Percentiles rank a stretch among this genome's conserved stretches.
These are phyloP conservation scores for Umbelopsis sp. DNA, from an alignment of 371 early-diverging fungal genomes.

Conservation along the genomic window DNA sequence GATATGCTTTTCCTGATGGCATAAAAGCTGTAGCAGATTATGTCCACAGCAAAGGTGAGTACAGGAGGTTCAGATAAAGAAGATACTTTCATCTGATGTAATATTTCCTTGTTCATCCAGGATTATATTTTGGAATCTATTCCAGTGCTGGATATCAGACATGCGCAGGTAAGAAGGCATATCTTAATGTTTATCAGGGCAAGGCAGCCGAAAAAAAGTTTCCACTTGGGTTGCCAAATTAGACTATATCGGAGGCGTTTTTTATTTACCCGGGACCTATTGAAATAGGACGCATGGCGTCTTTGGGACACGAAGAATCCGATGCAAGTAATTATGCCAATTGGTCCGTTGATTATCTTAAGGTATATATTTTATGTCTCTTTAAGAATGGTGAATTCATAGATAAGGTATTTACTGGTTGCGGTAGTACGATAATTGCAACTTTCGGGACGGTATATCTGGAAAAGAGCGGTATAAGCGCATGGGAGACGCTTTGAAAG, in stretches of 20 bases:
- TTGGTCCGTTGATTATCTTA: slow-evolving; percentile 31
- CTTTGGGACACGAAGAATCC: slow-evolving; percentile 23
- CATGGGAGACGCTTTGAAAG: slow-evolving; percentile 46
- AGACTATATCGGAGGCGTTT: slow-evolving; percentile 5
- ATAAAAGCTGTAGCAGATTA: slow-evolving; percentile 41
- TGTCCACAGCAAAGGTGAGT: slow-evolving; percentile 32
- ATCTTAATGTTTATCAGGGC: background rate
- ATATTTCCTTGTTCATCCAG: slow-evolving; percentile 20
- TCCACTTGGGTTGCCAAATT: background rate
- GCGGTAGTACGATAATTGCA: slow-evolving; percentile 30
- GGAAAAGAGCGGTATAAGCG: slow-evolving; percentile 19
- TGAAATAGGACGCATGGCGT: slow-evolving; percentile 24
- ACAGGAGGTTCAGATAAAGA: too few species aligned
- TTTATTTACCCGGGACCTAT: slow-evolving; percentile 4
- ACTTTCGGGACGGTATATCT: slow-evolving; percentile 25
- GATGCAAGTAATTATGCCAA: slow-evolving; percentile 30
- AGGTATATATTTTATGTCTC: slow-evolving; percentile 14
- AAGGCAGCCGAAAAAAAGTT: too few species aligned
- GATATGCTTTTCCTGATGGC: slow-evolving; percentile 39
- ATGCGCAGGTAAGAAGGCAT: slow-evolving; percentile 23
- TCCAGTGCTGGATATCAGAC: slow-evolving; percentile 28
- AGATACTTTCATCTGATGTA: slow-evolving; percentile 22
- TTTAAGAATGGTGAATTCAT: background rate
- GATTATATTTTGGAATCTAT: slow-evolving; percentile 37
- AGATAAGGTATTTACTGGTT: background rate